phyloP scores from a whole-genome alignment of 1,284 basidiomycete genomes.

The Melampsora larici-populina region DNA sequence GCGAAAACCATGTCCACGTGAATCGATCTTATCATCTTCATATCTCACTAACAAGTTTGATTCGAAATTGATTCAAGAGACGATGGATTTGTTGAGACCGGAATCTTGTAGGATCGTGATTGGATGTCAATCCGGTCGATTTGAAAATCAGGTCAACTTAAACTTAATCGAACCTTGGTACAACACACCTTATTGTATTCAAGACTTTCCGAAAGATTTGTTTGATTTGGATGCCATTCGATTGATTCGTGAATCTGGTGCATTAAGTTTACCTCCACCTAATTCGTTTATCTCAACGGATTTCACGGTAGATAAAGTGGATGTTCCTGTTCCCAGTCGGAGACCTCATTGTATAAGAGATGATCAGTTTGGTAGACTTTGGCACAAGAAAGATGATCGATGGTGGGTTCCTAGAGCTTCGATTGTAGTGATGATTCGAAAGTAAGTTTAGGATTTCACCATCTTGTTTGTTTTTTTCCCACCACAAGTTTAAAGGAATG shows the following conservation, averaged over 20 bases:
- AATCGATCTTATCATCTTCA: slow-evolving; percentile 72
- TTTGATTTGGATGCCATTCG: slow-evolving; percentile 17
- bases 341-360: slow-evolving; percentile 73
- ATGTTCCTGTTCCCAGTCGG: slow-evolving; percentile 66
- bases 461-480: too few relatives aligned
- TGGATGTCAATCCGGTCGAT: slow-evolving; percentile 65
- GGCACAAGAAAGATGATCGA: slow-evolving; percentile 93
- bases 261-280: slow-evolving; percentile 73
- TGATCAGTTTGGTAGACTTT: slow-evolving; percentile 69
- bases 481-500: too few relatives aligned
- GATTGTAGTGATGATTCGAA: slow-evolving; percentile 68
- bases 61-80: slow-evolving; percentile 63
- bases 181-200: slow-evolving; percentile 73
- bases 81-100: slow-evolving; percentile 64
- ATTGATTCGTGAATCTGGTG: slow-evolving; percentile 63
- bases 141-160: slow-evolving; percentile 62
- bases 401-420: slow-evolving; percentile 89
- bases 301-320: slow-evolving; percentile 62
- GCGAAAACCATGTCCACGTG: slow-evolving; percentile 73
- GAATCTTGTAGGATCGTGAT: slow-evolving; percentile 69
- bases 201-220: slow-evolving; percentile 62
- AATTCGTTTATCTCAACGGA: slow-evolving; percentile 89
- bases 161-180: slow-evolving; percentile 74
- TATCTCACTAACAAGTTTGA: slow-evolving; percentile 76
- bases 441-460: too few relatives aligned